Conservation (phyloP, 176 grass and related monocot genomes). For the bread wheat (Triticum aestivum) region IWGSC_CS_RefSeq_v2.1 NC_057797.1:511185962-511186461, state of each 20-base stretch:
- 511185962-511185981: not conserved
- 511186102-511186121: not conserved
- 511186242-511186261: not conserved
- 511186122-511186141: slow-evolving; percentile 10
- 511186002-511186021: not conserved
- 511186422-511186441: too few relatives aligned
- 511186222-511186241: not conserved
- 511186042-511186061: not conserved
- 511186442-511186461: too few relatives aligned
- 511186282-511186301: too few relatives aligned
- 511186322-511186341: too few relatives aligned
- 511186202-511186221: not conserved
- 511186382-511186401: too few relatives aligned
- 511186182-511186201: not conserved
- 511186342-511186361: too few relatives aligned
- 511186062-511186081: too few relatives aligned
- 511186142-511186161: not conserved
- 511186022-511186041: too few relatives aligned
- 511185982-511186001: not conserved
- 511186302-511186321: too few relatives aligned
- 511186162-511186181: not conserved
- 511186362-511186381: too few relatives aligned
- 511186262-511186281: too few relatives aligned
- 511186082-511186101: not conserved
- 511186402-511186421: too few relatives aligned